Conservation (phyloP, 1,284 basidiomycete species). For the Inonotus obliquus region DNA sequence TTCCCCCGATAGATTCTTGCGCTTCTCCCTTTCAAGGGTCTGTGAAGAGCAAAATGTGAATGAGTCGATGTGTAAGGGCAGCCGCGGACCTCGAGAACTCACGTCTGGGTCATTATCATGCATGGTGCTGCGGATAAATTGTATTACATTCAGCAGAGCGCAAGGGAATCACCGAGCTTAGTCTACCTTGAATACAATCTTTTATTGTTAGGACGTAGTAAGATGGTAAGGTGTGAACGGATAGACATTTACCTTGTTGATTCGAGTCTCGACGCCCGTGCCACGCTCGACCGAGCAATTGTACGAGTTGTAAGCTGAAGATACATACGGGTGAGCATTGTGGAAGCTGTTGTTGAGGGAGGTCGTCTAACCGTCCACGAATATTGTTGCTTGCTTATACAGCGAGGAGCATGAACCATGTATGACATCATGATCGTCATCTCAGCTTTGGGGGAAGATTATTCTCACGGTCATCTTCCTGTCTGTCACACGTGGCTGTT, state of each 20-base stretch:
- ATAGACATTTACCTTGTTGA: background rate
- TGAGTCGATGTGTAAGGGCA: background rate
- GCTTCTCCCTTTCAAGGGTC: constrained; percentile 51
- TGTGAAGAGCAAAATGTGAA: background rate
- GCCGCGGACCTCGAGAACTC: background rate
- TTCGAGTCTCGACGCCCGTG: background rate
- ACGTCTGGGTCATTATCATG: constrained; percentile 61
- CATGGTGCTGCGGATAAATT: constrained; percentile 44
- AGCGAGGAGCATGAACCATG: background rate
- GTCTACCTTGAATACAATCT: background rate
- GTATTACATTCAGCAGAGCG: background rate
- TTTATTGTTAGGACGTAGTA: background rate
- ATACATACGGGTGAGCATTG: background rate
- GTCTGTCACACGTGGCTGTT: background rate
- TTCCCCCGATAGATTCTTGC: constrained; percentile 42
- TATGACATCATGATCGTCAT: background rate
- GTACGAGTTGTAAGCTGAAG: background rate
- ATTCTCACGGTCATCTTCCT: background rate
- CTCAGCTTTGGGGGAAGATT: background rate
- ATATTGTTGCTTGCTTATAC: background rate
- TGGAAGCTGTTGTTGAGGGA: background rate
- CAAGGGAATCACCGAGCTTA: background rate
- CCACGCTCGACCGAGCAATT: background rate
- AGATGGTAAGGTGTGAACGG: background rate
- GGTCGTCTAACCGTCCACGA: background rate